Evolutionary conservation across 2,329 filamentous ascomycete genomes (phyloP).

Genomic region (Seiridium cupressi): DNA sequence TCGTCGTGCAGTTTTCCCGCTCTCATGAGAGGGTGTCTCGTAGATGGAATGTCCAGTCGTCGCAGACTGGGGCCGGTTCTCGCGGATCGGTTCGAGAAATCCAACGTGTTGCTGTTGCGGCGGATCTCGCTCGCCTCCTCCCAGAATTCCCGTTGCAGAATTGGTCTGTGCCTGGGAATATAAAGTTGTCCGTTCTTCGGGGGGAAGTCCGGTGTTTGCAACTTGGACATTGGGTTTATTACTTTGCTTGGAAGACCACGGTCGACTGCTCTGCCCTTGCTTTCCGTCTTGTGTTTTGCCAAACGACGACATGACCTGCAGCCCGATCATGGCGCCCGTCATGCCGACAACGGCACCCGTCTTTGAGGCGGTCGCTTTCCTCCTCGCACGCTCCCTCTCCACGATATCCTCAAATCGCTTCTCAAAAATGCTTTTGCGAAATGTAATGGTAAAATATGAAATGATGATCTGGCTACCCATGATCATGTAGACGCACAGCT

Average conservation of each 20-base stretch:
- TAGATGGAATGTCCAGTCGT: slow-evolving; percentile 14
- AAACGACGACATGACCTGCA: slow-evolving; percentile 27
- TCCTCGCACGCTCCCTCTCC: slow-evolving; percentile 32
- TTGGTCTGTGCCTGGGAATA: not conserved
- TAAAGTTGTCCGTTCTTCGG: not conserved
- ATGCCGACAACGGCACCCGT: slow-evolving; percentile 25
- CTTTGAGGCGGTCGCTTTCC: slow-evolving; percentile 23
- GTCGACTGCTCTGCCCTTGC: not conserved
- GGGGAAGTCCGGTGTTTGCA: not conserved
- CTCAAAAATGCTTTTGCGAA: slow-evolving; percentile 62
- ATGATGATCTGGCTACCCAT: slow-evolving; percentile 65
- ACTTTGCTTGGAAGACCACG: slow-evolving; percentile 1
- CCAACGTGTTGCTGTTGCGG: slow-evolving; percentile 17
- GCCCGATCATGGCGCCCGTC: slow-evolving; percentile 24
- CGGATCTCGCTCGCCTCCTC: not conserved
- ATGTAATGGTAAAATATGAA: slow-evolving; percentile 59
- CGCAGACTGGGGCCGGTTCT: slow-evolving; percentile 15
- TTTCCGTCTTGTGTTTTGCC: slow-evolving; percentile 11
- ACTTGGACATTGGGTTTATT: slow-evolving; percentile 9
- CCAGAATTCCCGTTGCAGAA: not conserved
- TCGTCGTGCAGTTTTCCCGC: slow-evolving; percentile 12
- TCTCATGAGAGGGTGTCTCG: slow-evolving; percentile 17
- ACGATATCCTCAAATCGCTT: slow-evolving; percentile 55
- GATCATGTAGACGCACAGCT: slow-evolving; percentile 63
- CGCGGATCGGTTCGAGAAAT: slow-evolving; percentile 22